Evolutionary conservation across 208 protist species (phyloP).

Genomic region (Leishmania tropica): DNA sequence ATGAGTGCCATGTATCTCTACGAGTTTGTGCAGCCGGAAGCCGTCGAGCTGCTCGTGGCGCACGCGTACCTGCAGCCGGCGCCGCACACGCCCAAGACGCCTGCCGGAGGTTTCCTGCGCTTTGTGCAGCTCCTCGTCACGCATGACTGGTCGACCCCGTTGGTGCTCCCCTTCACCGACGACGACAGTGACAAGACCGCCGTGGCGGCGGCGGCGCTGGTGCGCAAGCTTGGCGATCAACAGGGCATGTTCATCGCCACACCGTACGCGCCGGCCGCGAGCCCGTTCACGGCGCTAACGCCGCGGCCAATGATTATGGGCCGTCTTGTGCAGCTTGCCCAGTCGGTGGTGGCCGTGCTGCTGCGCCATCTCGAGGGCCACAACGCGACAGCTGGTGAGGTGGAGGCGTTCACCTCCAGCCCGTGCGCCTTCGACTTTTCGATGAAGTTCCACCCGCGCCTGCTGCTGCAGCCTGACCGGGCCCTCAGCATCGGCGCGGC

Average conservation of each 20-base stretch:
- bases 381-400: constrained; percentile 37
- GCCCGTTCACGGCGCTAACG: constrained; percentile 82
- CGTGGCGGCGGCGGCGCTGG: constrained; percentile 44
- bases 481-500: constrained; percentile 25
- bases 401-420: constrained; percentile 54
- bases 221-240: constrained; percentile 62
- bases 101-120: constrained; percentile 72
- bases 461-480: constrained; percentile 74
- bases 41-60: constrained; percentile 82
- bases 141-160: constrained; percentile 75
- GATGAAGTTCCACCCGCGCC: constrained; percentile 72
- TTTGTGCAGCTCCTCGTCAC: constrained; percentile 81
- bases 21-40: constrained; percentile 85
- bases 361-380: constrained; percentile 45
- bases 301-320: constrained; percentile 84
- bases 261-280: constrained; percentile 72
- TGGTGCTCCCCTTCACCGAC: constrained; percentile 75
- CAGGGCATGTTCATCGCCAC: constrained; percentile 86
- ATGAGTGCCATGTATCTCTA: constrained; percentile 75
- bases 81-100: constrained; percentile 53
- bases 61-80: constrained; percentile 65
- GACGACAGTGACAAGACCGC: constrained; percentile 42
- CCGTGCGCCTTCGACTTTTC: constrained; percentile 69
- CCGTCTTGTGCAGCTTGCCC: constrained; percentile 80
- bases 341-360: constrained; percentile 47